Conservation (phyloP, 805 yeast genomes). For the Suhomyces kilbournensis region DNA sequence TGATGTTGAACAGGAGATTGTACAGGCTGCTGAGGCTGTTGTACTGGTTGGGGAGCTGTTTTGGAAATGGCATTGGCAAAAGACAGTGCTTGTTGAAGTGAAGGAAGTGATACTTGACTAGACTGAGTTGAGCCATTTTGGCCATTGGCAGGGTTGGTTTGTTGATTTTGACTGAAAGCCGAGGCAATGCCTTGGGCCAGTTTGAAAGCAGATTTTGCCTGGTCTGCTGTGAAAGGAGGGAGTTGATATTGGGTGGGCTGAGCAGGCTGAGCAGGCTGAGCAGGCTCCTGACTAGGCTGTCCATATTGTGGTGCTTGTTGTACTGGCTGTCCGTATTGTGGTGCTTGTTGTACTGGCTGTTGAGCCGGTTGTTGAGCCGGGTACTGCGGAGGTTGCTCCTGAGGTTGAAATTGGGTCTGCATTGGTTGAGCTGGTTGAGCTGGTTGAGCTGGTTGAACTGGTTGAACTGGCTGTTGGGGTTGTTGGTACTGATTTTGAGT, state of each 20-base stretch:
- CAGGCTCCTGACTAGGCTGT: not conserved
- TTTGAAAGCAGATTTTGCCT: not conserved
- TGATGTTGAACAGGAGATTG: too few relatives aligned
- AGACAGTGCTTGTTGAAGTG: not conserved
- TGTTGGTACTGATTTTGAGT: not conserved
- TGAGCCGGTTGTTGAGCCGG: not conserved
- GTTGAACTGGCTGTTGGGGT: not conserved
- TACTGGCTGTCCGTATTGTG: not conserved
- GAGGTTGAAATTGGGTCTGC: not conserved
- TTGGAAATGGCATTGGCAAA: not conserved
- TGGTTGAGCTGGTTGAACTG: not conserved
- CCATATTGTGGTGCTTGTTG: not conserved
- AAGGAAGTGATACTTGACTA: not conserved
- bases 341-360: not conserved
- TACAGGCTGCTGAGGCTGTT: too few relatives aligned
- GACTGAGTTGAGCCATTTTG: not conserved
- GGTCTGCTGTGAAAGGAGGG: constrained; percentile 6
- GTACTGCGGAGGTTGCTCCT: not conserved
- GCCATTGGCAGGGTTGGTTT: not conserved
- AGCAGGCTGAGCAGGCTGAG: not conserved
- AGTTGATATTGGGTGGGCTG: not conserved
- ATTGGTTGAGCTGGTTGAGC: not conserved
- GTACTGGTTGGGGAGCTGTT: not conserved
- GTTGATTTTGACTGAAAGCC: not conserved
- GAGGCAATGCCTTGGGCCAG: not conserved